These are phyloP conservation scores for Paspalum vaginatum DNA, from an alignment of 176 grass and related monocot species.

Conservation along the genomic window DNA sequence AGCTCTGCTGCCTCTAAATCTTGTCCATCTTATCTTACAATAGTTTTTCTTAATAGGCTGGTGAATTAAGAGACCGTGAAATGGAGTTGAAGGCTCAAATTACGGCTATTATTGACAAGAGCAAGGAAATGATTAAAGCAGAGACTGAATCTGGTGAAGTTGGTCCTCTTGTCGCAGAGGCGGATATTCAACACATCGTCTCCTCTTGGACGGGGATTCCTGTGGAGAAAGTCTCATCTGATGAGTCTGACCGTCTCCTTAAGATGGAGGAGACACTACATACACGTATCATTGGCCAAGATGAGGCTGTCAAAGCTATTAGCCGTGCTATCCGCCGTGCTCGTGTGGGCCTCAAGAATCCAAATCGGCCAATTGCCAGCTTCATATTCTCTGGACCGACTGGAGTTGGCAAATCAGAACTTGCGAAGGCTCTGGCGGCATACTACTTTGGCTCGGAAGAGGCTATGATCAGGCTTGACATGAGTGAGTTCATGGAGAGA, in stretches of 20 bases:
- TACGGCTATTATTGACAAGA: constrained; percentile 80
- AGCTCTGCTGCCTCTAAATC: neutral
- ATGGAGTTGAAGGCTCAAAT: constrained; percentile 92
- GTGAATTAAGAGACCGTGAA: constrained; percentile 75
- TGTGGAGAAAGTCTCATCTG: constrained; percentile 92
- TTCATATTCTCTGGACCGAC: constrained; percentile 99
- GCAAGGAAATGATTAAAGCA: constrained; percentile 89
- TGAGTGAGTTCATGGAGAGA: constrained; percentile 99
- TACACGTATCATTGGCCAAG: constrained; percentile 89
- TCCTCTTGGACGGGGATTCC: constrained; percentile 97
- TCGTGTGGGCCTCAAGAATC: constrained; percentile 93
- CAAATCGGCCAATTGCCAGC: constrained; percentile 91
- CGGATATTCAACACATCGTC: constrained; percentile 95
- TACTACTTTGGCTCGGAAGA: constrained; percentile 97
- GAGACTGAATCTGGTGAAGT: constrained; percentile 82
- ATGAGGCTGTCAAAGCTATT: constrained; percentile 97
- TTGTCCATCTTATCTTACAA: constrained; percentile 15
- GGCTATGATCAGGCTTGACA: constrained; percentile 95
- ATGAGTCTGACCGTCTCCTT: constrained; percentile 89
- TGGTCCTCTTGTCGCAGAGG: constrained; percentile 82
- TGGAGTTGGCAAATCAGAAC: constrained; percentile 95
- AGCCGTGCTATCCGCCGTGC: constrained; percentile 92
- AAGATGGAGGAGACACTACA: constrained; percentile 98
- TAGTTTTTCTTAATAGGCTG: constrained; percentile 59
- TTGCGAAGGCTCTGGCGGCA: constrained; percentile 82